phyloP scores from a whole-genome alignment of 176 grass and related monocot species.

The Hordeum vulgare region DNA sequence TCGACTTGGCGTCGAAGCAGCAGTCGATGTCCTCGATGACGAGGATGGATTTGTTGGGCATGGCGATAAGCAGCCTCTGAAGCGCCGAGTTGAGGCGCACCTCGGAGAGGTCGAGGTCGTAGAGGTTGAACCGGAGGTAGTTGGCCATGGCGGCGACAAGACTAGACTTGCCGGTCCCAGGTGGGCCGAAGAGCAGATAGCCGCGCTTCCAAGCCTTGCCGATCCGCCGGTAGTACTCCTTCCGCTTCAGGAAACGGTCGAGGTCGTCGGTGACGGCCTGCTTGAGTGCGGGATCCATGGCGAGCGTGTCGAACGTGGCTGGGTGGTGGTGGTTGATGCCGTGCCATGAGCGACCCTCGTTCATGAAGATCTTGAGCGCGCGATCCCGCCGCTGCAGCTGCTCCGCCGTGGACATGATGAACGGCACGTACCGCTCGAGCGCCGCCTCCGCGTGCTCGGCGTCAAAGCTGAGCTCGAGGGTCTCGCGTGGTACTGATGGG shows the following conservation, averaged over 20 bases:
- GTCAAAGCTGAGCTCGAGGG: conserved; percentile 17
- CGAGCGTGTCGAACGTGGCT: conserved; percentile 56
- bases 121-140: conserved; percentile 30
- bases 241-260: conserved; percentile 12
- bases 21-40: conserved; percentile 30
- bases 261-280: conserved; percentile 12
- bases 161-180: conserved; percentile 34
- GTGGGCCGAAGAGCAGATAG: conserved; percentile 38
- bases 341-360: not conserved
- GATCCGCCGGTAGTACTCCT: conserved; percentile 32
- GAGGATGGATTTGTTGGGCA: conserved; percentile 22
- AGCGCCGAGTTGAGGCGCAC: not conserved
- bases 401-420: conserved; percentile 14
- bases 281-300: conserved; percentile 38
- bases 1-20: conserved; percentile 22
- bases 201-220: conserved; percentile 56
- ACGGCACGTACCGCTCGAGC: conserved; percentile 4
- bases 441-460: conserved; percentile 4
- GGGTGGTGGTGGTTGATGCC: conserved; percentile 49
- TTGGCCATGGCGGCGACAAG: conserved; percentile 34
- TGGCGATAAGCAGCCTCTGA: conserved; percentile 9
- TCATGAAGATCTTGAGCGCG: conserved; percentile 34
- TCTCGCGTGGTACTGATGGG: not conserved
- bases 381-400: not conserved
- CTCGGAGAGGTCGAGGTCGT: conserved; percentile 28